Conservation (phyloP, 495 filamentous ascomycete species). For the Xylaria longipes region DNA sequence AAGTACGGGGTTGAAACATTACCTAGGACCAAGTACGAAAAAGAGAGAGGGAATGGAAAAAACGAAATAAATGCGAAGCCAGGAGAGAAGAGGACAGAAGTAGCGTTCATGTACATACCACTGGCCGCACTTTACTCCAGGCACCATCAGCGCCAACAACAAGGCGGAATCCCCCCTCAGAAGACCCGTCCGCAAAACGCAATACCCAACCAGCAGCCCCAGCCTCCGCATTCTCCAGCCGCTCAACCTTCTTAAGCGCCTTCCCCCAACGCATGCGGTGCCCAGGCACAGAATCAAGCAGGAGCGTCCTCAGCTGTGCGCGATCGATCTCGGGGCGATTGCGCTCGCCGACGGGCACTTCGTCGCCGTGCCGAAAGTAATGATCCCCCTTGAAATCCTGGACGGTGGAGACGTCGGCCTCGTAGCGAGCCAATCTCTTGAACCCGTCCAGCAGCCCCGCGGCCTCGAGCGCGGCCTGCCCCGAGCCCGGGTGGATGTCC, state of each 20-base stretch:
- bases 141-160: constrained; percentile 47
- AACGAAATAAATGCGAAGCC: neutral
- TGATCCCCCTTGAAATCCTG: neutral
- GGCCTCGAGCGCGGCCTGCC: constrained; percentile 49
- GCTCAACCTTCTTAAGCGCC: constrained; percentile 15
- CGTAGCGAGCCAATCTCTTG: constrained; percentile 39
- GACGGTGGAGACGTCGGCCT: constrained; percentile 38
- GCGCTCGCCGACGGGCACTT: neutral
- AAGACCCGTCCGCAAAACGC: constrained; percentile 38
- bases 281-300: constrained; percentile 49
- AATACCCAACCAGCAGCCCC: constrained; percentile 29
- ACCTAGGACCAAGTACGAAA: neutral
- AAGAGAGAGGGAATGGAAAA: too few species aligned
- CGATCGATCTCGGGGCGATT: constrained; percentile 50
- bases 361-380: neutral
- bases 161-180: constrained; percentile 36
- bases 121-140: constrained; percentile 42
- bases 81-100: neutral
- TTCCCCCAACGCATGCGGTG: constrained; percentile 42
- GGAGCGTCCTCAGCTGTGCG: constrained; percentile 46
- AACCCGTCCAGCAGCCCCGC: constrained; percentile 57
- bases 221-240: neutral
- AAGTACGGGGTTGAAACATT: neutral
- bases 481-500: constrained; percentile 55
- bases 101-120: constrained; percentile 29